Percentiles rank a stretch among this genome's conserved stretches.
phyloP scores from a whole-genome alignment of 805 yeast genomes.

The Candida awuae region DNA sequence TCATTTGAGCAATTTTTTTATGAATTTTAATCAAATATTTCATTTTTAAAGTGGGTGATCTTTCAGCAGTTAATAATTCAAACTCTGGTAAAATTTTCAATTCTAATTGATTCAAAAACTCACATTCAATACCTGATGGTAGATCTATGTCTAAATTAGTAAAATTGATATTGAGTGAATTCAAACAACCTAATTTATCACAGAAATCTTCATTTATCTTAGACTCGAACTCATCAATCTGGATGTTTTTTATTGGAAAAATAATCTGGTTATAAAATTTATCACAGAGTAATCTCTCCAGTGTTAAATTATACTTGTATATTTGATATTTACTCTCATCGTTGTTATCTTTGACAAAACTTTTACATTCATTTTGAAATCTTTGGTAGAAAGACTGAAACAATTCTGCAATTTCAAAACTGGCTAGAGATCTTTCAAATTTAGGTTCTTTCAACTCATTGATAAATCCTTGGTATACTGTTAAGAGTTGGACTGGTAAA shows the following conservation, averaged over 20 bases:
- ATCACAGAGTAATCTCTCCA: conserved; percentile 29
- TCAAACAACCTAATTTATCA: conserved; percentile 22
- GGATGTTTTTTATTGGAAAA: conserved; percentile 25
- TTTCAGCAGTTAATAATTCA: conserved; percentile 27
- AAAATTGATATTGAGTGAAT: conserved; percentile 20
- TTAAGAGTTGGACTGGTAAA: conserved; percentile 22
- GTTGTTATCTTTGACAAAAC: conserved; percentile 18
- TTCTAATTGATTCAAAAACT: conserved; percentile 19
- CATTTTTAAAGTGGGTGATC: conserved; percentile 30
- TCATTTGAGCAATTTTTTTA: conserved; percentile 20
- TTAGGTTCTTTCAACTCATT: conserved; percentile 29
- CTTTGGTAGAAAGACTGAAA: conserved; percentile 29
- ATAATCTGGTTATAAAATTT: conserved; percentile 28
- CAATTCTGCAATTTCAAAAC: conserved; percentile 28
- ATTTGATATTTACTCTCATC: conserved; percentile 12
- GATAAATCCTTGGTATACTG: conserved; percentile 23
- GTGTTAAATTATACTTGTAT: conserved; percentile 23
- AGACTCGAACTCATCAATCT: conserved; percentile 26
- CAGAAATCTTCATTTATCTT: conserved; percentile 22
- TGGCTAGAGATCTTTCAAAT: conserved; percentile 29
- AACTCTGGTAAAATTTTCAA: conserved; percentile 24
- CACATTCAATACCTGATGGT: conserved; percentile 18
- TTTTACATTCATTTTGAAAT: conserved; percentile 18
- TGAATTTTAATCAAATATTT: conserved; percentile 26
- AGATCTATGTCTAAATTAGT: conserved; percentile 26